A percentile compares a stretch with the other conserved stretches of the same genome.
Conservation (phyloP, 257 asterid genomes). For the Solanum chiquidenum region DNA sequence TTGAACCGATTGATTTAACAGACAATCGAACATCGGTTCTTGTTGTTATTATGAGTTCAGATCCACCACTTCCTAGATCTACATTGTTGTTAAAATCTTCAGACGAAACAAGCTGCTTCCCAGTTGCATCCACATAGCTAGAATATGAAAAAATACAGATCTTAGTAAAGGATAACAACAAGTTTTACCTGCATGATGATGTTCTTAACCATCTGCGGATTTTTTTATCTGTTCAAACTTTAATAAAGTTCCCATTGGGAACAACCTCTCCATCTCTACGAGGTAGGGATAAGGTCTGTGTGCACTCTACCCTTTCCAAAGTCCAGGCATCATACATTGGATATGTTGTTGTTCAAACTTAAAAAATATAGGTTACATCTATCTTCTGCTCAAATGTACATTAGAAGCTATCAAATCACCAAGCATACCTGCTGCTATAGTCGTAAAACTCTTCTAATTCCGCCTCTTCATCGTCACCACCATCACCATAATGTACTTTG, state of each 20-base stretch:
- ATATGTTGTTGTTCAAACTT: too few relatives aligned
- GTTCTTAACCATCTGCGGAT: neutral
- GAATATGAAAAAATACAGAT: neutral
- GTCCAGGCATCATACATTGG: neutral
- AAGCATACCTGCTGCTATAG: constrained; percentile 74
- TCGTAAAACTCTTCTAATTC: constrained; percentile 92
- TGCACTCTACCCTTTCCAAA: neutral
- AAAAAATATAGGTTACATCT: neutral
- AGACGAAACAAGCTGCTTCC: constrained; percentile 48
- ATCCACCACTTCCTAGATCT: constrained; percentile 61
- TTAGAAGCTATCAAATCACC: neutral
- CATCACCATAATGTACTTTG: constrained; percentile 88
- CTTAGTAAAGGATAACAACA: neutral
- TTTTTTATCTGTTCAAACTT: neutral
- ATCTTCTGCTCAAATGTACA: neutral
- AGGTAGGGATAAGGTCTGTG: neutral
- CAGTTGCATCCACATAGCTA: constrained; percentile 61
- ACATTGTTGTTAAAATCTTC: constrained; percentile 30
- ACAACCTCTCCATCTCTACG: neutral
- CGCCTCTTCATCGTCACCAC: constrained; percentile 84
- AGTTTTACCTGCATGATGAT: neutral
- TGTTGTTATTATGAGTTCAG: constrained; percentile 61
- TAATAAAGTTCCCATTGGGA: too few relatives aligned
- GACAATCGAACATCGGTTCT: constrained; percentile 16
- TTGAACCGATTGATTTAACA: constrained; percentile 67